A percentile compares a stretch with the other conserved stretches of the same genome.
Evolutionary conservation across 2,329 filamentous ascomycete genomes (phyloP).

Genomic region (Calonectria ilicicola): DNA sequence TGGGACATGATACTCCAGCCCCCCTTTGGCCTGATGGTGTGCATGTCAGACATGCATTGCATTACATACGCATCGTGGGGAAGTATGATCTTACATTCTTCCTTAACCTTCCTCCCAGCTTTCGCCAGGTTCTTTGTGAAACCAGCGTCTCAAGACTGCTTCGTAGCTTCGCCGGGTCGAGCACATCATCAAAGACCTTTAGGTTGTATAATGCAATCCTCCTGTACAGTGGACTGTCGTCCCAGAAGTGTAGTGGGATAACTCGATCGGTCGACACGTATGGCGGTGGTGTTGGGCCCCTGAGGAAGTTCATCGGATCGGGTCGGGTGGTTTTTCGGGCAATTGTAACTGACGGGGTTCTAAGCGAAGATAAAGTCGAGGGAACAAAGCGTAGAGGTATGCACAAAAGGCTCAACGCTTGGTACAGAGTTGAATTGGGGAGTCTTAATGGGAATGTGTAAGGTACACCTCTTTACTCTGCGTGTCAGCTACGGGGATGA

Average conservation of each 20-base stretch:
- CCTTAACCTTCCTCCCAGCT: slow-evolving; percentile 19
- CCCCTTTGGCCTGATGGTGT: not conserved
- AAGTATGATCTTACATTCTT: slow-evolving; percentile 15
- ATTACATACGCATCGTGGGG: not conserved
- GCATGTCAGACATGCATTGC: not conserved
- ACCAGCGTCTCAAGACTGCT: slow-evolving; percentile 19
- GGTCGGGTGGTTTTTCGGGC: not conserved
- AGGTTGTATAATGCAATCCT: slow-evolving; percentile 23
- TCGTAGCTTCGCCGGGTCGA: slow-evolving; percentile 23
- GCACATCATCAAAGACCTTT: slow-evolving; percentile 23
- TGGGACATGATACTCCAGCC: slow-evolving; percentile 18
- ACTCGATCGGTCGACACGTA: slow-evolving; percentile 12
- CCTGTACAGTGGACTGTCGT: slow-evolving; percentile 22
- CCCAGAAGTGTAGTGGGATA: slow-evolving; percentile 21
- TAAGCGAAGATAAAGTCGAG: not conserved
- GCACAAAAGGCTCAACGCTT: not conserved
- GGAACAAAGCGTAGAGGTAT: not conserved
- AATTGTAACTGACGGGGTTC: not conserved
- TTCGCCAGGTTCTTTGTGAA: slow-evolving; percentile 10
- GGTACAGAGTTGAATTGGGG: not conserved
- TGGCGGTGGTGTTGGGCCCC: slow-evolving; percentile 5
- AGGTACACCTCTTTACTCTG: not conserved
- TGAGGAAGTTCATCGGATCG: slow-evolving; percentile 17
- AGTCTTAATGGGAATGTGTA: not conserved
- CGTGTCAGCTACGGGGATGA: not conserved